Conservation (phyloP, 176 grass and related monocot species). For the Zea luxurians region DNA sequence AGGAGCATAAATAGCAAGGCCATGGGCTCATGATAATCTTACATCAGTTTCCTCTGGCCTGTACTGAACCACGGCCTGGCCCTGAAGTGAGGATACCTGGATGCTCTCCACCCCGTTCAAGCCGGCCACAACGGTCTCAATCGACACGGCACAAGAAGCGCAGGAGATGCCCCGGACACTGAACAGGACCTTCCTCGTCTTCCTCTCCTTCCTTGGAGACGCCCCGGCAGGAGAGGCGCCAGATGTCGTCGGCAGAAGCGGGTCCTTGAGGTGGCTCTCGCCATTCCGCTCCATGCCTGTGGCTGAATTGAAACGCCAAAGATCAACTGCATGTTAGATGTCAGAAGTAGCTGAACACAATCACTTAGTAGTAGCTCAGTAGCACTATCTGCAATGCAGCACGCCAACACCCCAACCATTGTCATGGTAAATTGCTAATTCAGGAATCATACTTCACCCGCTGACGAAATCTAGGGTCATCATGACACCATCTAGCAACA, state of each 20-base stretch:
- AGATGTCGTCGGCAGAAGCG: constrained; percentile 47
- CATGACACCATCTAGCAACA: neutral
- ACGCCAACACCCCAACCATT: neutral
- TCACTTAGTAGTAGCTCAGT: neutral
- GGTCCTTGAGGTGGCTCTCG: constrained; percentile 48
- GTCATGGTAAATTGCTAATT: neutral
- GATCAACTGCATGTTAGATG: neutral
- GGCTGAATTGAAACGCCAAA: neutral
- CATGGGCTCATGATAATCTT: constrained; percentile 34
- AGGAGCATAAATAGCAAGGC: neutral
- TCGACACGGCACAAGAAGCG: constrained; percentile 68
- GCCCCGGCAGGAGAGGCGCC: constrained; percentile 22
- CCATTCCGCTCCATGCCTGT: constrained; percentile 53
- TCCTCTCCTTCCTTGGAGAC: constrained; percentile 48
- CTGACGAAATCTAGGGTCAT: neutral
- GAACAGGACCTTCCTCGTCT: constrained; percentile 56
- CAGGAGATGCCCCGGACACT: constrained; percentile 75
- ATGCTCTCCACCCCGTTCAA: constrained; percentile 85
- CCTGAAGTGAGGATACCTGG: constrained; percentile 71
- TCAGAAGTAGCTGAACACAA: neutral
- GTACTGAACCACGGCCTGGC: constrained; percentile 66
- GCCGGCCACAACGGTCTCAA: constrained; percentile 66
- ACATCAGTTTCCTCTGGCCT: constrained; percentile 67
- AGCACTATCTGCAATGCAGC: constrained; percentile 3
- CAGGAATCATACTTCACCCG: neutral